Evolutionary conservation across 345 rosid species (phyloP), one percentile per base, ranked within the genome.

Genomic region (Pistacia atlantica): DNA sequence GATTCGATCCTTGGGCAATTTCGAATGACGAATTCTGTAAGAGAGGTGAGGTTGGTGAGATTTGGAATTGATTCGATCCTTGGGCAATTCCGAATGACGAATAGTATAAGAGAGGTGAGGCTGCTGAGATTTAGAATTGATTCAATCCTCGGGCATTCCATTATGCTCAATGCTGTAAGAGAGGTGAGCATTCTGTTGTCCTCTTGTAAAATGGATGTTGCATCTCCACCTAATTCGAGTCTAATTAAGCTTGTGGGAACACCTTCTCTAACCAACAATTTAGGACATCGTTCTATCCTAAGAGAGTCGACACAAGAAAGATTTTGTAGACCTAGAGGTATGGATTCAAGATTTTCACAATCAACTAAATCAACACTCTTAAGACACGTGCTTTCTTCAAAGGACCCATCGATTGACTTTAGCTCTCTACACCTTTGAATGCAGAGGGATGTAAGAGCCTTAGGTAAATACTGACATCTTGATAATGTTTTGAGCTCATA

Each of bases 21-120:
- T 1, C 1, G 25, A 25, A 25, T 25, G 25, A 0, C 0, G 0
- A 17, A 38, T 0, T 8, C 0, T 3, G 0, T 11, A 5, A 63
- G 17, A 63, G 11, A 58, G 8, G 8, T 60, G 3, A 60, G 35
- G 12, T 18, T 64, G 6, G 17, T 46, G 11, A 64, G 49, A 25
- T 38, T 25, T 0, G 49, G 68, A 6, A 64, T 37, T 17, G 42
- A 37, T 31, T 58, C 31, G 3, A 58, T 0, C 31, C 37, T 33
- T 6, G 54, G 46, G 46, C 46, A 66, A n/a, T n/a, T n/a, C n/a
- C n/a, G n/a, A n/a, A n/a, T n/a, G n/a, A n/a, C n/a, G n/a, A n/a
- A n/a, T n/a, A n/a, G n/a, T n/a, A n/a, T n/a, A n/a, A n/a, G n/a
- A n/a, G n/a, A n/a, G n/a, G n/a, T n/a, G n/a, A n/a, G n/a, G n/a